phyloP scores from a whole-genome alignment of 2,329 filamentous ascomycete species.

The Aspergillus viridinutans region DNA sequence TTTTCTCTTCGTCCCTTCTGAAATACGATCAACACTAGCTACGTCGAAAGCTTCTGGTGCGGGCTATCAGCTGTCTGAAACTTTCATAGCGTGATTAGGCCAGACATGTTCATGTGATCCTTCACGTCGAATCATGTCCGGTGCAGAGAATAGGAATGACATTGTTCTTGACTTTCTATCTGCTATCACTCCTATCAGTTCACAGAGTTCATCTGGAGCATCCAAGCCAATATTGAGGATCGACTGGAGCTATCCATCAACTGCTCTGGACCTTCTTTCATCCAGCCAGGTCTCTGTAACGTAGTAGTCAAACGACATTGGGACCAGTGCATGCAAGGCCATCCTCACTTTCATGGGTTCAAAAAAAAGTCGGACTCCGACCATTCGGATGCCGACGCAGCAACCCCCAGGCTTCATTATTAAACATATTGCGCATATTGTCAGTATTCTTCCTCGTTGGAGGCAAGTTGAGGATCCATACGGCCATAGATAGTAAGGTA shows the following conservation, averaged over 20 bases:
- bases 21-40: background rate
- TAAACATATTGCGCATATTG: background rate
- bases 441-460: background rate
- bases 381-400: background rate
- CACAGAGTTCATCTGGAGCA: no score
- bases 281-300: background rate
- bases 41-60: background rate
- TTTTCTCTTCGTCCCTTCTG: background rate
- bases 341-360: background rate
- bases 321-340: background rate
- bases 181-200: no score
- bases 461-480: conserved; percentile 1
- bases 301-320: background rate
- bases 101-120: background rate
- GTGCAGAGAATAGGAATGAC: background rate
- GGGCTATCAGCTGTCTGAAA: background rate
- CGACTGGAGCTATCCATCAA: background rate
- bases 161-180: background rate
- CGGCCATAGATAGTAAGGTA: no score
- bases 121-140: background rate
- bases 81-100: background rate
- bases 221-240: background rate
- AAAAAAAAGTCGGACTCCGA: background rate
- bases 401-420: background rate
- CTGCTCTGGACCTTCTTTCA: background rate